phyloP scores from a whole-genome alignment of 192 early-diverging fungal genomes.

The Backusella tuberculispora region DNA sequence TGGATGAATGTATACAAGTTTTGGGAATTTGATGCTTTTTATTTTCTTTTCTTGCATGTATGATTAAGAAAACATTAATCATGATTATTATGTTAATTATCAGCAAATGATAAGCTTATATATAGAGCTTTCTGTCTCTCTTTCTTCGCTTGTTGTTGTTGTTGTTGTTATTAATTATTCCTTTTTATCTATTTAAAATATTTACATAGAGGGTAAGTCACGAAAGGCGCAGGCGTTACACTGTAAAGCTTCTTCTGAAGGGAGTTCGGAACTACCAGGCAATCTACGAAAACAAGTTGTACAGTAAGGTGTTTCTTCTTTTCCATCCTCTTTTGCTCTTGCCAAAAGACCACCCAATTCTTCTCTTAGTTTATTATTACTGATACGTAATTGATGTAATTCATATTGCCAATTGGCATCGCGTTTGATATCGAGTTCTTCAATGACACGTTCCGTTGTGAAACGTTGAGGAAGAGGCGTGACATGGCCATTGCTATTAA shows the following conservation, averaged over 20 bases:
- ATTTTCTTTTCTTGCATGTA: too few species aligned
- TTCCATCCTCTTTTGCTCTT: constrained; percentile 10
- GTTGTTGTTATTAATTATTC: too few species aligned
- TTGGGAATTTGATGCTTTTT: too few species aligned
- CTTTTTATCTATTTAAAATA: neutral
- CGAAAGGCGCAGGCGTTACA: neutral
- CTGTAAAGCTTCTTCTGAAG: neutral
- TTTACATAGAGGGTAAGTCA: neutral
- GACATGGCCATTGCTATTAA: constrained; percentile 4
- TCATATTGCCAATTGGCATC: constrained; percentile 42
- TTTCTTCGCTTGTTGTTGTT: too few species aligned
- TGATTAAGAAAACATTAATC: too few species aligned
- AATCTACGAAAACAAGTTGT: constrained; percentile 24
- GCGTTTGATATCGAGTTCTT: constrained; percentile 32
- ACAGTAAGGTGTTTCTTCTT: constrained; percentile 11
- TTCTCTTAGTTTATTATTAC: constrained; percentile 60
- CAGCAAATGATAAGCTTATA: too few species aligned
- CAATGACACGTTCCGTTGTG: constrained; percentile 21
- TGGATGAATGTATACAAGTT: too few species aligned
- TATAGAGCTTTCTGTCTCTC: too few species aligned
- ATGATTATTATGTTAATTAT: too few species aligned
- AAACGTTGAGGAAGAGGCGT: neutral
- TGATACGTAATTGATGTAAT: constrained; percentile 50
- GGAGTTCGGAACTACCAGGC: constrained; percentile 10
- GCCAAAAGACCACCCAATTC: constrained; percentile 42